Base-by-base conservation (phyloP, 1,284 basidiomycete genomes). In the Moesziomyces aphidis region DNA sequence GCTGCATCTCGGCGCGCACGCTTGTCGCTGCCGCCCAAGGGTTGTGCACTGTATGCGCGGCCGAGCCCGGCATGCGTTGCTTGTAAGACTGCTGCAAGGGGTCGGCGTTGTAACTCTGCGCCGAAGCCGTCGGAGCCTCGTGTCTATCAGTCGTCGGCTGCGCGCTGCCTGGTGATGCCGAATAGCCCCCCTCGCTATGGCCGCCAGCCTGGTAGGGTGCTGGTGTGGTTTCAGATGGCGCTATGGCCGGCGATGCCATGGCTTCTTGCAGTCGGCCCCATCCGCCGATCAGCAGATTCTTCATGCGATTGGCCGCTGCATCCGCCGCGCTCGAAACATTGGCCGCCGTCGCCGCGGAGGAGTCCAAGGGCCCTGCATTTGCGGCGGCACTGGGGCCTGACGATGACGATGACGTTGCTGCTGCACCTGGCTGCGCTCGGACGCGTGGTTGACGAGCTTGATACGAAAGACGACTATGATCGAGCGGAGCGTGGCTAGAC, bases 231-330 rank as follows among this genome's bases (percentile, higher is more conserved):
- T 47, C 19, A 0, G 60, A 56, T 10, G 39, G 48, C n/a, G 58
- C 61, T 9, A 63, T 11, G 23, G 61, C 43, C 51, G 72, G 73
- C 17, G 72, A 55, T 13, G 63, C 62, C 62, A 77, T 73, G 7
- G 75, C 75, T 19, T 77, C 75, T 50, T 74, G 71, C 50, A 77
- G 43, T n/a, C 67, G 61, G 8, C 71, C 76, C 76, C 76, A 77
- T 8, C 76, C 76, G 19, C 76, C 76, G 34, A 77, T 68, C 48
- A 77, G 62, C 5, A 77, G 56, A 19, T 71, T 75, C 68, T 77
- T 77, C 72, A 77, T 72, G 10, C 58, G 43, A 26, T 73, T 69
- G 34, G 74, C 66, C 15, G 70, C 73, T 17, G 54, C 67, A 42
- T 64, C 68, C 4, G 73, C 67, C 2, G 63, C 72, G 31, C 23